Base-by-base conservation (phyloP, 2,329 filamentous ascomycete genomes). In the Colletotrichum endophyticum region DNA sequence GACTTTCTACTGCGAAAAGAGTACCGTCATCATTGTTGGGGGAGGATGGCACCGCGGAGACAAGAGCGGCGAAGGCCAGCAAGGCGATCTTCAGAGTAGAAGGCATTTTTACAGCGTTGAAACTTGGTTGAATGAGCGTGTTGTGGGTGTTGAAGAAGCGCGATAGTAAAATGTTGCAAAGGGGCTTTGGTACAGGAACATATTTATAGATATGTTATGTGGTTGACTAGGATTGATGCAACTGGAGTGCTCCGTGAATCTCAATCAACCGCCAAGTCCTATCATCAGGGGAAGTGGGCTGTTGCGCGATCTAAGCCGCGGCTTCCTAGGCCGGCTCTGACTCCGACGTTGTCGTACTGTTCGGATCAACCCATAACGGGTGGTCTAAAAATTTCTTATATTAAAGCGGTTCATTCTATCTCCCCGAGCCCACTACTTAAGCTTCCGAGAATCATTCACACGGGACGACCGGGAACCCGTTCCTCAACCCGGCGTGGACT, bases 1-100 rank as follows among this genome's bases (percentile, higher is more conserved):
- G 16, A 70, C 69, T 66, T 30, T 71, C 69, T 11, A 71, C 30
- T n/a, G 69, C 69, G 8, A 71, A 71, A 34, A 71, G 59, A 6
- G 59, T 15, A 27, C 59, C 39, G 1, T 56, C 16, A 44, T 71
- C 69, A 22, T 32, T 27, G 27, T 63, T 64, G 3, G 59, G 28
- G 8, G 69, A 64, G 36, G 59, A 71, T 53, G 59, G 69, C 16
- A 71, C 39, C n/a, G 69, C 59, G 6, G 59, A 2, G 5, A 53
- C 69, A 19, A 71, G 3, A 16, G 39, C 27, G 2, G 22, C 34
- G 4, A 66, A 32, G 39, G 59, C 59, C 13, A 71, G 16, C 19
- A 71, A 0, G 15, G 36, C 11, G 15, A 66, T 66, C 15, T 71
- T 71, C 11, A 66, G 15, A 11, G 36, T 66, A 12, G 59, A 34